Conservation (phyloP, 2,329 filamentous ascomycete species). For the Hypoxylon sp. region DNA sequence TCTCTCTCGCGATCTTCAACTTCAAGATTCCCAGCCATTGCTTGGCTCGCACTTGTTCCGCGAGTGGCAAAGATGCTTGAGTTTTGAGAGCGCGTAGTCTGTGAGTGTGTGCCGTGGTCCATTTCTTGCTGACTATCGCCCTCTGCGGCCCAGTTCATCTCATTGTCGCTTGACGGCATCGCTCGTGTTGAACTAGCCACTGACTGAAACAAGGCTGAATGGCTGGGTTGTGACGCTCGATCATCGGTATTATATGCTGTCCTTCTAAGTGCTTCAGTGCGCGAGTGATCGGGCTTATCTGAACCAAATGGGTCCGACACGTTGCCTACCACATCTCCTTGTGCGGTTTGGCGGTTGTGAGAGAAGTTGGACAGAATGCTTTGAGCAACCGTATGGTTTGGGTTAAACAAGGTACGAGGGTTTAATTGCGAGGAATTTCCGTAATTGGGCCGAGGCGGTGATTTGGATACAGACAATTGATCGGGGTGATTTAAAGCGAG, state of each 20-base stretch:
- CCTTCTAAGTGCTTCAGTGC: constrained; percentile 27
- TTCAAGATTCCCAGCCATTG: constrained; percentile 41
- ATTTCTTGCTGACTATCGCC: constrained; percentile 32
- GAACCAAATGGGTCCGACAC: constrained; percentile 40
- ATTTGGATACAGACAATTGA: constrained; percentile 45
- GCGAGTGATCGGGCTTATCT: constrained; percentile 31
- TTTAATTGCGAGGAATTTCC: constrained; percentile 19
- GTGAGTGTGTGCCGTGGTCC: constrained; percentile 31
- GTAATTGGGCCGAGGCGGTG: constrained; percentile 43
- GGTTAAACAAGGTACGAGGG: constrained; percentile 34
- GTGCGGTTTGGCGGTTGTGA: constrained; percentile 27
- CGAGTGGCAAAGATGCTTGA: constrained; percentile 35
- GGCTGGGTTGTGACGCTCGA: constrained; percentile 10
- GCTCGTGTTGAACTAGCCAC: constrained; percentile 41
- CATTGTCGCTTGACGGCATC: constrained; percentile 36
- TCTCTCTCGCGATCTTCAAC: constrained; percentile 35
- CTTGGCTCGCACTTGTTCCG: constrained; percentile 28
- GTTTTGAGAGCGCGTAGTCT: constrained; percentile 28
- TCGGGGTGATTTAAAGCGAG: constrained; percentile 37
- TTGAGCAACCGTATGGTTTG: constrained; percentile 39
- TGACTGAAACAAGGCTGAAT: constrained; percentile 20
- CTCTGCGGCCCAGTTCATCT: constrained; percentile 36
- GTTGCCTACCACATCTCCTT: constrained; percentile 29
- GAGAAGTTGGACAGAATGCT: constrained; percentile 42
- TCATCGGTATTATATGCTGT: constrained; percentile 17